Evolutionary conservation across 192 early-diverging fungal genomes (phyloP), one percentile per base, ranked within the genome.

Genomic region (Gryganskiella cystojenkinii): DNA sequence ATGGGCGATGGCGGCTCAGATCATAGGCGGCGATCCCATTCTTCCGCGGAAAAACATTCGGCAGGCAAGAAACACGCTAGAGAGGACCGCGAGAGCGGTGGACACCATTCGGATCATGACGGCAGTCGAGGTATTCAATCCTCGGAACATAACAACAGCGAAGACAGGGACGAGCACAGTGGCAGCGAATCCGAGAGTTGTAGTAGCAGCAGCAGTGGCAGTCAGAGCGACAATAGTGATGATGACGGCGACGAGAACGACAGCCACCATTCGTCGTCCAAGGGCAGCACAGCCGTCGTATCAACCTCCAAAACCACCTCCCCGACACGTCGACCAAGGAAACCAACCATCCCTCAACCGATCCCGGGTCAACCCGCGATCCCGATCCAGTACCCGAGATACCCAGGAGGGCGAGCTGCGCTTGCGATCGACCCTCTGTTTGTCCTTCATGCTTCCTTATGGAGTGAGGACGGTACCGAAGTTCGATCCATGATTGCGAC

Each of bases 401-500:
- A 59, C 35, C 31, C 34, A 22, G 34, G n/a, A 2, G 50, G 34
- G 33, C 22, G 15, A 22, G 56, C 31, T n/a, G 46, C 24, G 4
- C 35, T 62, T 44, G 52, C 82, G 8, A 84, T 84, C 40, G 87
- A 86, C 51, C 89, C 87, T 4, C 85, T 90, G 45, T 90, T 85
- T 68, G 83, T 90, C 17, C 67, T 89, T 19, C 89, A 90, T 65
- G 85, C 81, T 8, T 85, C 89, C 14, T 53, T 90, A 14, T 90
- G 89, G 87, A 87, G 87, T 19, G 83, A 82, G 1, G 89, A 90
- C 61, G 71, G 83, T 9, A 67, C 33, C 1, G 80, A 86, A 37
- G 89, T 89, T 45, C 85, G 86, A 31, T 89, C 85, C 70, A 84
- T 87, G 61, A 87, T 89, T 67, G 84, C 83, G 1, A 88, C 86